Evolutionary conservation across 2,329 filamentous ascomycete species (phyloP).

Genomic region (Mollisiaceae sp.): DNA sequence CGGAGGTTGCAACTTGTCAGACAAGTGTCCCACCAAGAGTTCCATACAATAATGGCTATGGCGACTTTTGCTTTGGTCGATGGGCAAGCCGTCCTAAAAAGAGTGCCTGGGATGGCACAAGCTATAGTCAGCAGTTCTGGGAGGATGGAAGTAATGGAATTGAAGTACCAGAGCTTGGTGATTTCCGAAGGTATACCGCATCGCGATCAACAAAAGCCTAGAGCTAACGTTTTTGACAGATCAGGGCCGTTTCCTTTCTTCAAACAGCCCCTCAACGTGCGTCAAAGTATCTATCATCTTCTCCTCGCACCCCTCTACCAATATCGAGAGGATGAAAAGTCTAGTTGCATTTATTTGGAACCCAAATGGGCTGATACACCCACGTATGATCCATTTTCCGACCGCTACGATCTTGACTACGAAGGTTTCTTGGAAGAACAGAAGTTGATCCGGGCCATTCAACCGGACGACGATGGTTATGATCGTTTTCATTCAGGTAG

Average conservation of each 20-base stretch:
- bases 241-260: constrained; percentile 1
- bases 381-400: no score
- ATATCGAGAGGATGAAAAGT: neutral
- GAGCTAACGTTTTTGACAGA: neutral
- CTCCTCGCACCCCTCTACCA: neutral
- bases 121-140: neutral
- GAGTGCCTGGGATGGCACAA: neutral
- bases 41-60: neutral
- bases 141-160: neutral
- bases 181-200: neutral
- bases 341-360: neutral
- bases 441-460: no score
- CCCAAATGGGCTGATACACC: no score
- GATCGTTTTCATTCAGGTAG: no score
- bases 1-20: no score
- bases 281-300: neutral
- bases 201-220: neutral
- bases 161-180: neutral
- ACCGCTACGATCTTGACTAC: neutral
- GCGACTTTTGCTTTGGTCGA: neutral
- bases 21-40: no score
- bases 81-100: no score
- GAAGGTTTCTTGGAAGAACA: neutral
- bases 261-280: neutral
- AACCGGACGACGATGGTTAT: no score